These are phyloP conservation scores for Plasmodium vivax DNA, from an alignment of 169 alveolate genomes.

Conservation along the genomic window DNA sequence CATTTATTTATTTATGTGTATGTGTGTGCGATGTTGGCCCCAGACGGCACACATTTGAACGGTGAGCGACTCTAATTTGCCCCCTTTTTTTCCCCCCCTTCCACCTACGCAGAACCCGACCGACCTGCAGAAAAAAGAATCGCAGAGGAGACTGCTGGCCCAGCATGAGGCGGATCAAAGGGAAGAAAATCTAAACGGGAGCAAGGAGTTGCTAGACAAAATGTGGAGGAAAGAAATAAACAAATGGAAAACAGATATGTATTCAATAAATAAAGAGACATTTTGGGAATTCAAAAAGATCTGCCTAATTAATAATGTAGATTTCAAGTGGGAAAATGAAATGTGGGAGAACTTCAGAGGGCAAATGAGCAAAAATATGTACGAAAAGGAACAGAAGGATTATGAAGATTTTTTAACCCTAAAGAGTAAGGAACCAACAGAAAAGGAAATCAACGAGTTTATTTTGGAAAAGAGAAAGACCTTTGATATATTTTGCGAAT, in stretches of 20 bases:
- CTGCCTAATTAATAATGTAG: neutral
- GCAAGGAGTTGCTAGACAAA: neutral
- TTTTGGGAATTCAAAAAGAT: slow-evolving; percentile 20
- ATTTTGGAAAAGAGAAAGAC: neutral
- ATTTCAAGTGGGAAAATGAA: neutral
- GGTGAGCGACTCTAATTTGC: too few species aligned
- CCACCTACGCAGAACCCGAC: too few species aligned
- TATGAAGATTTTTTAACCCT: neutral
- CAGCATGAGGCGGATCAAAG: neutral
- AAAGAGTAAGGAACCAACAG: neutral
- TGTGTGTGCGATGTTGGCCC: neutral
- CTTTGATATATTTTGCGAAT: neutral
- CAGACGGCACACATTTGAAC: too few species aligned
- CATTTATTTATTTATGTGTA: neutral
- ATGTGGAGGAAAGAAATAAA: neutral
- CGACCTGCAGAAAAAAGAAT: neutral
- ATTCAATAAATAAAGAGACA: neutral
- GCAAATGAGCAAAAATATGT: neutral
- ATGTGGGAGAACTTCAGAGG: neutral
- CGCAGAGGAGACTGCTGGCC: neutral
- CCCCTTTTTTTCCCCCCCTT: too few species aligned
- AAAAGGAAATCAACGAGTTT: neutral
- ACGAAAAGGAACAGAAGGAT: neutral
- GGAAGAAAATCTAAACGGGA: neutral
- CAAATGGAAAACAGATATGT: neutral